phyloP scores from a whole-genome alignment of 768 basidiomycete genomes.

The Naganishia antarctica region DNA sequence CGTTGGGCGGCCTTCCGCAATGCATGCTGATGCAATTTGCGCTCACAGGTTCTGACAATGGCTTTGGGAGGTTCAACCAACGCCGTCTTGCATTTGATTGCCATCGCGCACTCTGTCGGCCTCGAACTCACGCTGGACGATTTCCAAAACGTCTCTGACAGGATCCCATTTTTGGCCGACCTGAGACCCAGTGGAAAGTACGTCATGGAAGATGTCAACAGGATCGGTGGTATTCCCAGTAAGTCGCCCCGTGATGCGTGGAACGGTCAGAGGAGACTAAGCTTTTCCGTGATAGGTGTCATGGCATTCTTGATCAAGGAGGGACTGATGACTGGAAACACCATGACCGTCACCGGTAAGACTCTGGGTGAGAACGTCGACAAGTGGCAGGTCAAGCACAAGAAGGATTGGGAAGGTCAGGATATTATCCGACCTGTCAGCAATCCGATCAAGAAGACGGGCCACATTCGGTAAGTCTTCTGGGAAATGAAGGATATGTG shows the following conservation, averaged over 20 bases:
- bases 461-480: slow-evolving; percentile 63
- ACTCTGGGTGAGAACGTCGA: slow-evolving; percentile 86
- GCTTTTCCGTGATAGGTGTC: slow-evolving; percentile 58
- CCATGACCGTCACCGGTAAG: slow-evolving; percentile 84
- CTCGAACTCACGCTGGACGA: slow-evolving; percentile 83
- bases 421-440: slow-evolving; percentile 68
- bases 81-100: slow-evolving; percentile 92
- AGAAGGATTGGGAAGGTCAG: slow-evolving; percentile 62
- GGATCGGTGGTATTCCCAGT: slow-evolving; percentile 95
- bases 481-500: too few relatives aligned
- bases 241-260: slow-evolving; percentile 44
- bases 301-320: slow-evolving; percentile 79
- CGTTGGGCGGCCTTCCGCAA: slow-evolving; percentile 16
- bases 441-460: slow-evolving; percentile 78
- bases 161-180: slow-evolving; percentile 88
- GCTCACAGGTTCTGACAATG: slow-evolving; percentile 78
- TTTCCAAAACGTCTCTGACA: slow-evolving; percentile 88
- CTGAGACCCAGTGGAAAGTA: slow-evolving; percentile 96
- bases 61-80: slow-evolving; percentile 97
- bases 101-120: slow-evolving; percentile 92
- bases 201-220: slow-evolving; percentile 96
- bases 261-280: background rate
- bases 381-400: slow-evolving; percentile 57
- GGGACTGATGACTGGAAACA: slow-evolving; percentile 82
- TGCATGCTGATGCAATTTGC: background rate